phyloP scores from a whole-genome alignment of 495 filamentous ascomycete species.

The Aspergillus sparsus region DNA sequence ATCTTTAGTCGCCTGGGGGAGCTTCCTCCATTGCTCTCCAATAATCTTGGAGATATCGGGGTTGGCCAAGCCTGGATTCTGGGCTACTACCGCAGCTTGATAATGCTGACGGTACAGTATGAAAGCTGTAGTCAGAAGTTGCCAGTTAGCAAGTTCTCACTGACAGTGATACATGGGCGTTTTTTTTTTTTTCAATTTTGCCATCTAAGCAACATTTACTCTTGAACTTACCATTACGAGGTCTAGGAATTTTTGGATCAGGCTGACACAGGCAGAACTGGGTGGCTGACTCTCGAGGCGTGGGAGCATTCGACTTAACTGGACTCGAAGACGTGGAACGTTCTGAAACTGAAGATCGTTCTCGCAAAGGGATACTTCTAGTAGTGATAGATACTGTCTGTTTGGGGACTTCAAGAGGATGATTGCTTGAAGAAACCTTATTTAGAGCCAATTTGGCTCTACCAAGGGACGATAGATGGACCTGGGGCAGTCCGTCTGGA shows the following conservation, averaged over 20 bases:
- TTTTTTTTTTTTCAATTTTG: not conserved
- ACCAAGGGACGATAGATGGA: conserved; percentile 36
- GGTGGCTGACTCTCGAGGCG: conserved; percentile 38
- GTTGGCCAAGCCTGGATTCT: conserved; percentile 88
- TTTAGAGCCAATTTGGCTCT: conserved; percentile 27
- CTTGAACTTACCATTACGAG: conserved; percentile 81
- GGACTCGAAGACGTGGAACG: conserved; percentile 40
- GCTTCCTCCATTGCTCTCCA: conserved; percentile 84
- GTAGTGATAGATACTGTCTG: conserved; percentile 16
- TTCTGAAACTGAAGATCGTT: conserved; percentile 33
- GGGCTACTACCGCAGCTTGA: conserved; percentile 75
- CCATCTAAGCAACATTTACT: not conserved
- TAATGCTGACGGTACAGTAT: conserved; percentile 96
- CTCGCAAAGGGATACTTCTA: conserved; percentile 29
- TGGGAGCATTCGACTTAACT: conserved; percentile 27
- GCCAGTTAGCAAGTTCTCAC: not conserved
- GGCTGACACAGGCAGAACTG: conserved; percentile 90
- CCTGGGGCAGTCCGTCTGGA: conserved; percentile 30
- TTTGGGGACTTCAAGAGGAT: conserved; percentile 21
- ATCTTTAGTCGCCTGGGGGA: conserved; percentile 72
- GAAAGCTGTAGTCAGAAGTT: conserved; percentile 64
- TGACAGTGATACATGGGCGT: not conserved
- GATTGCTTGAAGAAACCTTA: conserved; percentile 19
- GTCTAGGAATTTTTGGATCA: conserved; percentile 88
- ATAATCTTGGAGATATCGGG: conserved; percentile 99